Percentiles rank a stretch among this genome's conserved stretches.
Conservation (phyloP, 495 filamentous ascomycete species). For the Lophiotrema nucula region DNA sequence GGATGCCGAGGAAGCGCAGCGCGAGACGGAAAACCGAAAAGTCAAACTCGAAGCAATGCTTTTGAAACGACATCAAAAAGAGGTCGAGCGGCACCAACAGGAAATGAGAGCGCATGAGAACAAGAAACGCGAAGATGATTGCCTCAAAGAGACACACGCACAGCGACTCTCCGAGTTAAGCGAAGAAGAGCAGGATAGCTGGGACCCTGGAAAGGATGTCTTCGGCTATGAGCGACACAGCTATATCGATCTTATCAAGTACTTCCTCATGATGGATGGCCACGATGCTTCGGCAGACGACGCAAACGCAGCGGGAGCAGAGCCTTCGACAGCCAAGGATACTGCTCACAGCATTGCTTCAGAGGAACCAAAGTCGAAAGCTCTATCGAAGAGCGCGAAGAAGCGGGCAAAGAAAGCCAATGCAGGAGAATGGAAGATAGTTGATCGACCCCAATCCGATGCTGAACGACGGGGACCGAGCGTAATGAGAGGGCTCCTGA, state of each 20-base stretch:
- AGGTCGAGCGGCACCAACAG: conserved; percentile 41
- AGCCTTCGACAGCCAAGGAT: too few species aligned
- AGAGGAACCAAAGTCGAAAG: conserved; percentile 10
- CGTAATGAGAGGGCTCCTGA: too few species aligned
- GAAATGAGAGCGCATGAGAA: conserved; percentile 45
- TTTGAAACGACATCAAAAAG: conserved; percentile 49
- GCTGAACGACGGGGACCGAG: conserved; percentile 29
- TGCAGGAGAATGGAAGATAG: conserved; percentile 21
- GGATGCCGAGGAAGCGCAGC: conserved; percentile 47
- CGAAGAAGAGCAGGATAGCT: conserved; percentile 37
- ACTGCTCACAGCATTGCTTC: conserved; percentile 5
- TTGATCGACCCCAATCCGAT: background rate
- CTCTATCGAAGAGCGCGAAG: conserved; percentile 33
- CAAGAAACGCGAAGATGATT: conserved; percentile 45
- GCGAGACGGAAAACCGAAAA: conserved; percentile 55
- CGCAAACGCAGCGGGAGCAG: conserved; percentile 9
- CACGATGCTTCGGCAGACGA: background rate
- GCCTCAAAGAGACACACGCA: conserved; percentile 48
- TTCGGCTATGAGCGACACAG: conserved; percentile 47
- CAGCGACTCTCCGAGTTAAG: conserved; percentile 45
- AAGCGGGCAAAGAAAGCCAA: conserved; percentile 40
- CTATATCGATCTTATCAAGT: conserved; percentile 47
- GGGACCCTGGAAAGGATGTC: conserved; percentile 57
- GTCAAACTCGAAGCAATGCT: conserved; percentile 52
- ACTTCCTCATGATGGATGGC: conserved; percentile 47